Conservation (phyloP, 805 yeast species). For the Metschnikowia kunwiensis region DNA sequence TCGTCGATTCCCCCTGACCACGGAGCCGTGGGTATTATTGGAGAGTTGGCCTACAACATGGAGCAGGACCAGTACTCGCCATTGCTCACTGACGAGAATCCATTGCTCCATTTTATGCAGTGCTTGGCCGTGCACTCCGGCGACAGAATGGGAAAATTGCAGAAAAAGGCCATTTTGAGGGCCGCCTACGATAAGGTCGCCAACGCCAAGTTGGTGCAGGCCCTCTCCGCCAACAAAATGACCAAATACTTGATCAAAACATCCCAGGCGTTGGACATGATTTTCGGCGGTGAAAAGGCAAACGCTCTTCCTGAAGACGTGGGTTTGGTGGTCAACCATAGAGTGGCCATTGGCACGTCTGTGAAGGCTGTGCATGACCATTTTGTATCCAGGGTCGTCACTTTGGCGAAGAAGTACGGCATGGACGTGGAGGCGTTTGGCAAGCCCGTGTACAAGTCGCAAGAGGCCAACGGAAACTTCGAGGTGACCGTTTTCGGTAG, state of each 20-base stretch:
- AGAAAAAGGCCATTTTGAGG: conserved; percentile 32
- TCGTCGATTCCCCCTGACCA: conserved; percentile 80
- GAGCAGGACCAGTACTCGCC: conserved; percentile 57
- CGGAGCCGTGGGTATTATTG: conserved; percentile 71
- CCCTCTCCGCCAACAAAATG: conserved; percentile 18
- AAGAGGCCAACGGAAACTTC: conserved; percentile 8
- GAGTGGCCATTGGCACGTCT: conserved; percentile 32
- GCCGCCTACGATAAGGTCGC: conserved; percentile 37
- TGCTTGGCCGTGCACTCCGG: conserved; percentile 57
- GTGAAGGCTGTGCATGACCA: conserved; percentile 23
- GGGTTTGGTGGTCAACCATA: conserved; percentile 30
- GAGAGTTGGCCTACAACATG: conserved; percentile 52
- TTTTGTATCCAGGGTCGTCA: conserved; percentile 31
- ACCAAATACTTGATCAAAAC: conserved; percentile 31
- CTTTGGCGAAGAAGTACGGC: conserved; percentile 14
- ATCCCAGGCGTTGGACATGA: conserved; percentile 34
- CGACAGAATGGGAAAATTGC: conserved; percentile 20
- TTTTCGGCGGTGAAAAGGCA: conserved; percentile 38
- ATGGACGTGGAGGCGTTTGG: conserved; percentile 16
- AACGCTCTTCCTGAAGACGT: conserved; percentile 40
- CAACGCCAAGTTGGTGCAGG: conserved; percentile 25
- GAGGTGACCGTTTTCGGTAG: conserved; percentile 5
- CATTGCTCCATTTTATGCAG: conserved; percentile 53
- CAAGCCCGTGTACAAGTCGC: conserved; percentile 2
- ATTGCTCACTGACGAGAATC: conserved; percentile 51